phyloP scores from a whole-genome alignment of 1,284 basidiomycete genomes.

The Anthracocystis walkeri region DNA sequence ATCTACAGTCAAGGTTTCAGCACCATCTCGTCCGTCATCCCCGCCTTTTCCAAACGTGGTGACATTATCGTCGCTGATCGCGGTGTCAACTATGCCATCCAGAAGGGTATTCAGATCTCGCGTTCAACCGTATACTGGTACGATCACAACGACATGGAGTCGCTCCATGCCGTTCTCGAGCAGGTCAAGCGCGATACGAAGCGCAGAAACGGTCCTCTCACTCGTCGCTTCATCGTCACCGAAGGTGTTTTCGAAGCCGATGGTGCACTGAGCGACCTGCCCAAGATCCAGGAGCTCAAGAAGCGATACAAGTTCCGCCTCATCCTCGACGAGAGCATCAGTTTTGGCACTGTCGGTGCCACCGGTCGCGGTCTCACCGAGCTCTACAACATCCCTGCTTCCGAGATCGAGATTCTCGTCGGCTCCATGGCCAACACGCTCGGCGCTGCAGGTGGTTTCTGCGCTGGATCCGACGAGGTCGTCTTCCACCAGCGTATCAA shows the following conservation, averaged over 20 bases:
- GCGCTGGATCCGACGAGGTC: slow-evolving; percentile 85
- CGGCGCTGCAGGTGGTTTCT: slow-evolving; percentile 90
- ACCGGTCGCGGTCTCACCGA: slow-evolving; percentile 96
- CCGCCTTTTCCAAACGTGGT: slow-evolving; percentile 96
- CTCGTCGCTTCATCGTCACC: slow-evolving; percentile 93
- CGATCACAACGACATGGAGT: slow-evolving; percentile 93
- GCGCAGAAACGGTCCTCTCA: slow-evolving; percentile 83
- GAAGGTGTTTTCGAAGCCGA: slow-evolving; percentile 98
- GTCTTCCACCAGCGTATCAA: slow-evolving; percentile 96
- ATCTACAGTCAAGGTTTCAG: slow-evolving; percentile 95
- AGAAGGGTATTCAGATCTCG: slow-evolving; percentile 96
- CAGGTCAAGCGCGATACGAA: slow-evolving; percentile 86
- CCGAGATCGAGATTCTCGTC: slow-evolving; percentile 74
- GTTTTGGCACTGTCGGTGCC: slow-evolving; percentile 90
- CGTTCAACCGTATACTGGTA: slow-evolving; percentile 92
- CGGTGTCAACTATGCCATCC: slow-evolving; percentile 91
- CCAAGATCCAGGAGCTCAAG: slow-evolving; percentile 92
- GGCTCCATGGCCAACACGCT: slow-evolving; percentile 90
- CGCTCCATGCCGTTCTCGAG: slow-evolving; percentile 87
- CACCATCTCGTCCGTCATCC: slow-evolving; percentile 92
- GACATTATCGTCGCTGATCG: slow-evolving; percentile 98
- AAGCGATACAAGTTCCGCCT: slow-evolving; percentile 94
- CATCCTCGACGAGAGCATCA: slow-evolving; percentile 92
- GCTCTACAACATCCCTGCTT: slow-evolving; percentile 83
- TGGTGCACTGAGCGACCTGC: slow-evolving; percentile 89